phyloP scores from a whole-genome alignment of 1,139 yeast species.

The Blastobotrys apis region DNA sequence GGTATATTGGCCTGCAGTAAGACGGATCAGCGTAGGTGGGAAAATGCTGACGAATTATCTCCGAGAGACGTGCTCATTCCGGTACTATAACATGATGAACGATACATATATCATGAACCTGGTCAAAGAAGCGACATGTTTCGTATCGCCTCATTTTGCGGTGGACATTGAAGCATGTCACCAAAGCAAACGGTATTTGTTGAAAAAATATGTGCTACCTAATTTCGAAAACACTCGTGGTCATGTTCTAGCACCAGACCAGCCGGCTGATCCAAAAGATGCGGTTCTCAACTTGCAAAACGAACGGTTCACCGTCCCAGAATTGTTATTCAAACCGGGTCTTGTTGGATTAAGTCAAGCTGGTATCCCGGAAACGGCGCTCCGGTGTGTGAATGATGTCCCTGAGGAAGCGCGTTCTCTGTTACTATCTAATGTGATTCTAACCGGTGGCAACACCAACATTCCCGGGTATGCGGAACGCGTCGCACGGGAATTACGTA shows the following conservation, averaged over 20 bases:
- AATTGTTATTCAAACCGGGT: conserved; percentile 80
- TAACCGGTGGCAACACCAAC: conserved; percentile 79
- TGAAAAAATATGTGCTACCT: conserved; percentile 74
- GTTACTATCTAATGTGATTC: conserved; percentile 69
- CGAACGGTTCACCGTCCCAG: conserved; percentile 86
- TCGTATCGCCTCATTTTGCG: conserved; percentile 63
- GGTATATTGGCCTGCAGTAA: conserved; percentile 73
- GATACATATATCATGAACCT: conserved; percentile 82
- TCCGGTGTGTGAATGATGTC: conserved; percentile 62
- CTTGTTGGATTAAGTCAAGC: conserved; percentile 73
- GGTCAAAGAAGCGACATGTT: conserved; percentile 78
- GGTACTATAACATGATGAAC: conserved; percentile 91
- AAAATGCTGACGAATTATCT: conserved; percentile 74
- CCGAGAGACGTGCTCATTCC: conserved; percentile 77
- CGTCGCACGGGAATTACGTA: conserved; percentile 38
- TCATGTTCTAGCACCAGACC: conserved; percentile 45
- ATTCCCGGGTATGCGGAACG: conserved; percentile 65
- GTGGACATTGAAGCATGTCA: conserved; percentile 44
- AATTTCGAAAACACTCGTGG: conserved; percentile 78
- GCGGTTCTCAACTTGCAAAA: conserved; percentile 59
- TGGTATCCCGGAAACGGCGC: conserved; percentile 66
- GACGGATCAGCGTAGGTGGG: conserved; percentile 79
- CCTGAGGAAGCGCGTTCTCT: conserved; percentile 77
- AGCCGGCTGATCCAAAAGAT: conserved; percentile 21
- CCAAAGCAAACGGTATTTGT: conserved; percentile 26